Conservation (phyloP, 352 stramenopile genomes). For the Globisporangium radiosum region DNA sequence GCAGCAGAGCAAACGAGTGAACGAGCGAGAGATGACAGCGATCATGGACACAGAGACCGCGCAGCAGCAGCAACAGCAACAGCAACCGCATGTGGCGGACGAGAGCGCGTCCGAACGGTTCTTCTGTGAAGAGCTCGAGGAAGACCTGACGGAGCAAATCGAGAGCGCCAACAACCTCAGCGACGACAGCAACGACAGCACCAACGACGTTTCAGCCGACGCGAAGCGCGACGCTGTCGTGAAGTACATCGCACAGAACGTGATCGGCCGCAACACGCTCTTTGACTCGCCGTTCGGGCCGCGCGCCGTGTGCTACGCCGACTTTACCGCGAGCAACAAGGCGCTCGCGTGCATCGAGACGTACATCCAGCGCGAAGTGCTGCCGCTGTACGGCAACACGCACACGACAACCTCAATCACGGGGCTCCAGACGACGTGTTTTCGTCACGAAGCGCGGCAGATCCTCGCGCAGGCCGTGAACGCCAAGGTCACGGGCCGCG, state of each 20-base stretch:
- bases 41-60: constrained; percentile 6
- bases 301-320: constrained; percentile 88
- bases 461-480: constrained; percentile 90
- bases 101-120: constrained; percentile 27
- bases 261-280: constrained; percentile 38
- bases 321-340: constrained; percentile 93
- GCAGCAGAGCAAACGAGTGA: not conserved
- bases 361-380: constrained; percentile 82
- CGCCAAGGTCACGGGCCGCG: constrained; percentile 86
- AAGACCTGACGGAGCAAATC: constrained; percentile 46
- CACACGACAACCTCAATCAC: constrained; percentile 90
- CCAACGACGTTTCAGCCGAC: constrained; percentile 4
- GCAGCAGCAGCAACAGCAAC: not conserved
- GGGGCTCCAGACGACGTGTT: constrained; percentile 87
- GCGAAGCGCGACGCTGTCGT: constrained; percentile 18
- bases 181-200: not conserved
- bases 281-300: constrained; percentile 67
- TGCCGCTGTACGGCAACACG: constrained; percentile 96
- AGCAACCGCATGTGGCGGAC: not conserved
- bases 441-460: constrained; percentile 92
- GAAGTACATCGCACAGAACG: constrained; percentile 28
- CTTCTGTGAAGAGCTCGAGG: constrained; percentile 78
- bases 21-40: constrained; percentile 2
- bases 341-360: constrained; percentile 85
- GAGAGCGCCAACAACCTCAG: constrained; percentile 10